These are phyloP conservation scores for Pseudocercospora macadamiae DNA, from an alignment of 2,329 filamentous ascomycete species.

Conservation along the genomic window DNA sequence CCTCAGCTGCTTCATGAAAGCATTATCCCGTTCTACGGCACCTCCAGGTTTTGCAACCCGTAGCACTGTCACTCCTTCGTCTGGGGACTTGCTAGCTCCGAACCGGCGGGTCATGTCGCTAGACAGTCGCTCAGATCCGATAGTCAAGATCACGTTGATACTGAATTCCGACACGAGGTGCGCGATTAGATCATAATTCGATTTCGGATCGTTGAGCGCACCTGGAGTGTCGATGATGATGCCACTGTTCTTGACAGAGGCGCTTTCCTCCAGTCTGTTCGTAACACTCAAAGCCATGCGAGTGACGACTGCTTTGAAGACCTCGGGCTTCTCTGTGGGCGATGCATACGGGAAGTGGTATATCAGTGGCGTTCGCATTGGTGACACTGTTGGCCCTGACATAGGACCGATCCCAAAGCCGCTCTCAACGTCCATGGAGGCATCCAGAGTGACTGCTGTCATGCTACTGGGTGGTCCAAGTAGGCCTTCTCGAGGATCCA, in stretches of 20 bases:
- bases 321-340: conserved; percentile 68
- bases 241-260: conserved; percentile 70
- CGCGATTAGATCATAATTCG: conserved; percentile 73
- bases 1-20: conserved; percentile 72
- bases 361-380: conserved; percentile 88
- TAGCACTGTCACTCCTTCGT: conserved; percentile 74
- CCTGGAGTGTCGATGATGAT: conserved; percentile 85
- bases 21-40: conserved; percentile 73
- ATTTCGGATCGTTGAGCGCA: conserved; percentile 65
- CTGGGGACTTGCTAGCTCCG: conserved; percentile 48
- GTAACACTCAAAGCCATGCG: conserved; percentile 78
- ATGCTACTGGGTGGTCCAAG: conserved; percentile 69
- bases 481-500: conserved; percentile 73
- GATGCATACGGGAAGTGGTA: conserved; percentile 81
- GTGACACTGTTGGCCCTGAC: conserved; percentile 82
- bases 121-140: conserved; percentile 77
- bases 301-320: conserved; percentile 75
- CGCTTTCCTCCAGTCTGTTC: conserved; percentile 75
- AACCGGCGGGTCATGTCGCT: conserved; percentile 75
- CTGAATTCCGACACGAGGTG: conserved; percentile 73
- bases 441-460: conserved; percentile 83
- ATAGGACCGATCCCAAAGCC: conserved; percentile 85
- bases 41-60: conserved; percentile 84
- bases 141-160: conserved; percentile 76
- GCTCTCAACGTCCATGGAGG: conserved; percentile 83